Percentiles rank a stretch among this genome's conserved stretches.
Evolutionary conservation across 2,329 filamentous ascomycete species (phyloP).

Genomic region (Diaporthe sp.): DNA sequence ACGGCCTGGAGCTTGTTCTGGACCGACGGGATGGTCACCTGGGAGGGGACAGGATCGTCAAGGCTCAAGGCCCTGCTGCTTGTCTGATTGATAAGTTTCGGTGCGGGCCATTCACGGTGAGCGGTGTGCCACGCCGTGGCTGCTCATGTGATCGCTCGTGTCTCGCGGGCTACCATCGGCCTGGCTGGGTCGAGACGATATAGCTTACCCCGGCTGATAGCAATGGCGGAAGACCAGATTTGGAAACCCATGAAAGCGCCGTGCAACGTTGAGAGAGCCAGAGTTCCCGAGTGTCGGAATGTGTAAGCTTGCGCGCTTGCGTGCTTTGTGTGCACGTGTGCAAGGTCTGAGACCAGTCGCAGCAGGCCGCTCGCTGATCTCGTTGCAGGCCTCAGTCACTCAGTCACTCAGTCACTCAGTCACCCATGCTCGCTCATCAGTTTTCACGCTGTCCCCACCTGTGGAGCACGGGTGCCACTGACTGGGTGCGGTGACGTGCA

Average conservation of each 20-base stretch:
- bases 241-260: slow-evolving; percentile 8
- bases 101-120: slow-evolving; percentile 24
- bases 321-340: slow-evolving; percentile 6
- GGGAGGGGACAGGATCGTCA: slow-evolving; percentile 1
- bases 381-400: neutral
- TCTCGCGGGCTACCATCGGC: slow-evolving; percentile 24
- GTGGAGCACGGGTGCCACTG: slow-evolving; percentile 17
- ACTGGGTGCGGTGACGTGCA: slow-evolving; percentile 23
- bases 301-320: neutral
- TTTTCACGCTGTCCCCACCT: slow-evolving; percentile 4
- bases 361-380: neutral
- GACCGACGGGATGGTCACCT: slow-evolving; percentile 14
- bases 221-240: slow-evolving; percentile 15
- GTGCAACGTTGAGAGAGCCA: neutral
- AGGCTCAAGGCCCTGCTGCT: slow-evolving; percentile 2
- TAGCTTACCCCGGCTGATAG: slow-evolving; percentile 8
- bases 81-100: slow-evolving; percentile 16
- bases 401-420: neutral
- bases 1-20: slow-evolving; percentile 22
- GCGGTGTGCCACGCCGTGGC: slow-evolving; percentile 26
- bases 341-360: neutral
- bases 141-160: slow-evolving; percentile 19
- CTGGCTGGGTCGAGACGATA: slow-evolving; percentile 11
- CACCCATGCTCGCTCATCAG: neutral
- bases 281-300: neutral